Conservation (phyloP, 2,329 filamentous ascomycete genomes). For the Sporothrix humicola region DNA sequence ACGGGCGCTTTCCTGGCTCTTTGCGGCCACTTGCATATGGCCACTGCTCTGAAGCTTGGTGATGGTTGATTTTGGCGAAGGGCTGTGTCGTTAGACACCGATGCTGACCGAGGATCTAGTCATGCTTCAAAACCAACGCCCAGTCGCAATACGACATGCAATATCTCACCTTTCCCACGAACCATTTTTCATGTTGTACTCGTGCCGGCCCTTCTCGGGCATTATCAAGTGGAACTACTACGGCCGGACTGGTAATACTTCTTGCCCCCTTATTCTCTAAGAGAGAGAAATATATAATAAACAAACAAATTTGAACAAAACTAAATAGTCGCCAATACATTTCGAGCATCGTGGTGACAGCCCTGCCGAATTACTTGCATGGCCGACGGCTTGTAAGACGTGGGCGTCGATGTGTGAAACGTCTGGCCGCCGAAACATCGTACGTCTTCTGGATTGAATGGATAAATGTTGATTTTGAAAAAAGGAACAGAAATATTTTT, state of each 20-base stretch:
- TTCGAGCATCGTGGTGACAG: not conserved
- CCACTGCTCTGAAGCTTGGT: not conserved
- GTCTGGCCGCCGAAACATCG: not conserved
- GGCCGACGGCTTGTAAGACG: not conserved
- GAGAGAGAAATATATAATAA: not conserved
- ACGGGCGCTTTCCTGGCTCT: no score
- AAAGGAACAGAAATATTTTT: not conserved
- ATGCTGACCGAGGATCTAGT: no score
- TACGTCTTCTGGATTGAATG: not conserved
- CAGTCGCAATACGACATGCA: no score
- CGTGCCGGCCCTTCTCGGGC: not conserved
- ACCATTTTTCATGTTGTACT: not conserved
- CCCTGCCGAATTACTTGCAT: slow-evolving; percentile 17
- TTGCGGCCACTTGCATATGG: not conserved
- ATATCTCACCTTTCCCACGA: not conserved
- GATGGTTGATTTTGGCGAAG: not conserved
- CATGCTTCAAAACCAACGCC: no score
- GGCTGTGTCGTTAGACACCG: no score
- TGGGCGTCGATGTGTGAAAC: not conserved
- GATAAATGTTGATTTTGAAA: not conserved
- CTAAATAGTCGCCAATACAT: not conserved
- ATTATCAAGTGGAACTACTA: slow-evolving; percentile 7
- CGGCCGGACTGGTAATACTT: not conserved
- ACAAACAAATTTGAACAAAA: not conserved
- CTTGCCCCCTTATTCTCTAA: no score